Evolutionary conservation across 176 grass and related monocot genomes (phyloP), one percentile per base, ranked within the genome.

Genomic region (Carex parvula): DNA sequence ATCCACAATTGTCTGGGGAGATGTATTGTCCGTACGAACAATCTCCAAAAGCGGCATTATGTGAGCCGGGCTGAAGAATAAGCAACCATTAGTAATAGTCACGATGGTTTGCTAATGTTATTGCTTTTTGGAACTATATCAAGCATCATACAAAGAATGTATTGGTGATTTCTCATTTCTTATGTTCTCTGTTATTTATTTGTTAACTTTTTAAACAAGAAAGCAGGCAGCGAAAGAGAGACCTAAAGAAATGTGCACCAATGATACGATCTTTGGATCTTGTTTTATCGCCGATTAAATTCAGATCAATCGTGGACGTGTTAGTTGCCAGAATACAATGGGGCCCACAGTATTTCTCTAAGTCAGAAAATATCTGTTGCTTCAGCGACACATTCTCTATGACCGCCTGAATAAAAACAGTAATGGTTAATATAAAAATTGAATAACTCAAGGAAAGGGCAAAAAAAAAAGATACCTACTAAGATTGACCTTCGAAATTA

Each of bases 221-320:
- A 14, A 30, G 14, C 24, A 55, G 67, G 50, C 50, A 22, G 73
- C 32, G 24, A 77, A 33, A 77, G 73, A 82, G 48, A 91, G 88
- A 98, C 95, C 95, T 95, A 68, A 98, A 98, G 92, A 98, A 98
- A 86, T 98, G 95, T 79, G 92, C 92, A 33, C 92, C 95, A 6
- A 88, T 90, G 66, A 98, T 95, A 80, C 91, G 89, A 58, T 90
- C 91, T 60, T 93, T 87, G 42, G 96, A 91, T 55, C 82, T 91
- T 33, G 93, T 98, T 84, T 85, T 95, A 82, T 92, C 92, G 64
- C 96, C 93, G 69, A 98, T 93, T 63, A 98, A 86, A 85, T 93
- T 93, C 67, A 98, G 87, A 95, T 98, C 96, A 83, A 95, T 93
- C 63, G 91, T 95, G 52, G 93, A 98, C 55, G 96, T 98, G 85